Conservation (phyloP, 768 basidiomycete species). For the Lactifluus volemus region DNA sequence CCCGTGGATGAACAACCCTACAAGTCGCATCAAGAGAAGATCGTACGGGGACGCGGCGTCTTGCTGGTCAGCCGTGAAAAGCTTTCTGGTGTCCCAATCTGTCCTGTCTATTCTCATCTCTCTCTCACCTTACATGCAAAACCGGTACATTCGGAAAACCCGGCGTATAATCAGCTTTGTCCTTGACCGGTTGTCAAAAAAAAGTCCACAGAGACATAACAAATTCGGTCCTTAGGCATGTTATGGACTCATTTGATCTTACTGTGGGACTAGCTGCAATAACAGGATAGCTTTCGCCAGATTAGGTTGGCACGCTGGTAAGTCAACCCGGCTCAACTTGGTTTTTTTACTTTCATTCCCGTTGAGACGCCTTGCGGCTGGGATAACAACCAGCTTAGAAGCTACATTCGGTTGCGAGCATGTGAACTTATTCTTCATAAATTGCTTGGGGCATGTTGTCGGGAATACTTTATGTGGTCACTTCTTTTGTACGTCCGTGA, state of each 20-base stretch:
- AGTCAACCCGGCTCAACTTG: background rate
- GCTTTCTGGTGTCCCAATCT: background rate
- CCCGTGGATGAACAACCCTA: background rate
- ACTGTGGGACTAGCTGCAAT: background rate
- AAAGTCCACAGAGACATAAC: background rate
- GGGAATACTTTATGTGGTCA: background rate
- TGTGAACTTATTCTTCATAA: background rate
- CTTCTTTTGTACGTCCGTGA: background rate
- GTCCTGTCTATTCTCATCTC: background rate
- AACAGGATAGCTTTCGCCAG: background rate
- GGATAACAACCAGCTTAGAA: constrained; percentile 2
- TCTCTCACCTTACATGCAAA: background rate
- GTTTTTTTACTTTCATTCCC: constrained; percentile 4
- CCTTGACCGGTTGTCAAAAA: background rate
- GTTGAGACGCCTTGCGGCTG: background rate
- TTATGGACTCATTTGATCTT: background rate
- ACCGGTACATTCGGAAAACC: background rate
- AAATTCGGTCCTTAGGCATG: background rate
- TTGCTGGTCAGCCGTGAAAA: background rate
- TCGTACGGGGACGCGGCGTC: constrained; percentile 5
- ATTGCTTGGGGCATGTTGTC: background rate
- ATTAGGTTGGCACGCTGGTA: constrained; percentile 1
- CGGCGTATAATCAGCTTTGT: background rate
- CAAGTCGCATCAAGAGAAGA: background rate
- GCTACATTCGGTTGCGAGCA: background rate